A percentile compares a stretch with the other conserved stretches of the same genome.
phyloP scores from a whole-genome alignment of 306 rosid genomes.

The Trifolium repens region DNA sequence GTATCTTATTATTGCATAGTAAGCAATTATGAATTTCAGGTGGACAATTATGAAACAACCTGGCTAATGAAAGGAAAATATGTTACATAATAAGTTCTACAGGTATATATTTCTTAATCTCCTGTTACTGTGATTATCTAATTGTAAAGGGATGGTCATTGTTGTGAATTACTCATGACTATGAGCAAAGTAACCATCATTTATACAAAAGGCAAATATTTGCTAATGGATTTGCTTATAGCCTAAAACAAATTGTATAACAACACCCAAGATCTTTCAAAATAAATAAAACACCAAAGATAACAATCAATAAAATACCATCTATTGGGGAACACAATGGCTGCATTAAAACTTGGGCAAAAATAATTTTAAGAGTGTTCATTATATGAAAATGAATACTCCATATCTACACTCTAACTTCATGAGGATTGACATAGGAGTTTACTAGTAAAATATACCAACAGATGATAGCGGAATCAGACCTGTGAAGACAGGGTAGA shows the following conservation, averaged over 20 bases:
- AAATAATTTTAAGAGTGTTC: not conserved
- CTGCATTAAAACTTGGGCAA: constrained; percentile 22
- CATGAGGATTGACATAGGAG: constrained; percentile 19
- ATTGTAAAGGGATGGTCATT: constrained; percentile 16
- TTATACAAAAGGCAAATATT: not conserved
- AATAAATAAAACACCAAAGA: not conserved
- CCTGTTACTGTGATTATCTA: not conserved
- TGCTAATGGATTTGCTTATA: constrained; percentile 15
- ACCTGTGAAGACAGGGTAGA: constrained; percentile 96
- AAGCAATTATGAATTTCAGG: constrained; percentile 29
- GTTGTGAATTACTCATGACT: not conserved
- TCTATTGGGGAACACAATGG: constrained; percentile 11
- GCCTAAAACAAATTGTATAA: constrained; percentile 8
- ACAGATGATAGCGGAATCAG: constrained; percentile 32
- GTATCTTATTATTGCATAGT: constrained; percentile 1
- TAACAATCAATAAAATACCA: constrained; percentile 30
- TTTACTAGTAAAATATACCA: constrained; percentile 25
- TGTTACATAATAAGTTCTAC: constrained; percentile 4
- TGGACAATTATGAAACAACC: constrained; percentile 5
- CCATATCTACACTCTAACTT: not conserved
- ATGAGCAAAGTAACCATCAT: constrained; percentile 22
- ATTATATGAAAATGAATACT: constrained; percentile 25
- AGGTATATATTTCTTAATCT: constrained; percentile 4
- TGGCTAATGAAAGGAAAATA: constrained; percentile 26
- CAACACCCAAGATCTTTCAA: not conserved